Conservation (phyloP, 1,284 basidiomycete species). For the Trametes sp. region DNA sequence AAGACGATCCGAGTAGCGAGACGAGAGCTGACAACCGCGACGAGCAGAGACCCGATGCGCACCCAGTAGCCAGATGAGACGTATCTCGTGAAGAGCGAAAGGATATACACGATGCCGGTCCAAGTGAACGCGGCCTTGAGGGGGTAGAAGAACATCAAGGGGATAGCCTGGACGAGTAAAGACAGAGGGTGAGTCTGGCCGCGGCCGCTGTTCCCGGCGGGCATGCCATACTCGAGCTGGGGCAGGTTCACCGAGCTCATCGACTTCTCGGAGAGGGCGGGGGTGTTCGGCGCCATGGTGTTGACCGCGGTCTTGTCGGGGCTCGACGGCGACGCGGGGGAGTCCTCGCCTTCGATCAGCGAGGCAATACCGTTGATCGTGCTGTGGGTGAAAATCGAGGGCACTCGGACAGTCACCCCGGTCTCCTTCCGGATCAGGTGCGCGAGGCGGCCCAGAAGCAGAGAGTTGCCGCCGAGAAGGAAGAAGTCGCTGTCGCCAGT, state of each 20-base stretch:
- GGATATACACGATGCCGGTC: constrained; percentile 33
- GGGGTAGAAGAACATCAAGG: constrained; percentile 52
- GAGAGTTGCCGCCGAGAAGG: constrained; percentile 54
- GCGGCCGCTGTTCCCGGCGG: constrained; percentile 36
- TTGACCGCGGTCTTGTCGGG: constrained; percentile 31
- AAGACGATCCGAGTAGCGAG: constrained; percentile 42
- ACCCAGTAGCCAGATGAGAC: constrained; percentile 44
- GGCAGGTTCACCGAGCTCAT: constrained; percentile 25
- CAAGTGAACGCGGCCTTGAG: constrained; percentile 52
- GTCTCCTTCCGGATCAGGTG: constrained; percentile 50
- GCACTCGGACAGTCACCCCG: constrained; percentile 47
- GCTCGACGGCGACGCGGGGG: constrained; percentile 10
- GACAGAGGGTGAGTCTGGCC: constrained; percentile 48
- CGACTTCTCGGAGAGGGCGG: constrained; percentile 21
- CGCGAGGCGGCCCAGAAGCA: constrained; percentile 53
- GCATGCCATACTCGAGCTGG: constrained; percentile 17
- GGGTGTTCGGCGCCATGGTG: constrained; percentile 17
- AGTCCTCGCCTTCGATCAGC: constrained; percentile 42
- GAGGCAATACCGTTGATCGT: constrained; percentile 51
- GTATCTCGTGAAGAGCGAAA: constrained; percentile 34
- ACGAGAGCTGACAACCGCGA: constrained; percentile 46
- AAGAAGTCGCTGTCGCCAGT: constrained; percentile 52
- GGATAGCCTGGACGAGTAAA: constrained; percentile 51
- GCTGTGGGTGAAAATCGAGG: constrained; percentile 50
- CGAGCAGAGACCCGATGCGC: constrained; percentile 43